Evolutionary conservation across 768 basidiomycete species (phyloP).

Genomic region (Solioccasus polychromus): DNA sequence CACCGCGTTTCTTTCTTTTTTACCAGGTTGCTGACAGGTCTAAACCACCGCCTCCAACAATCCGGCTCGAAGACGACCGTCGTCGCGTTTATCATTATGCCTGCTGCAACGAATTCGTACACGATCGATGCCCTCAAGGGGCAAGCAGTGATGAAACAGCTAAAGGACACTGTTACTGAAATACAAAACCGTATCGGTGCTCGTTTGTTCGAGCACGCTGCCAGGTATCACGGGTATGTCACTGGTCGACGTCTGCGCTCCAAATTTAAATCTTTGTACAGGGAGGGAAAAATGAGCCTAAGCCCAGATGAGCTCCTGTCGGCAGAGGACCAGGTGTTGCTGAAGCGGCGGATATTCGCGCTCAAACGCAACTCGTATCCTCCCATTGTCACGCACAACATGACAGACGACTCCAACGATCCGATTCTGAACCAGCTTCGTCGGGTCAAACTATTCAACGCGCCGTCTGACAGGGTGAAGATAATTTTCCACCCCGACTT

Average conservation of each 20-base stretch:
- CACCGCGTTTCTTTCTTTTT: not conserved
- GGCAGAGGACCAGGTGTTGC: constrained; percentile 87
- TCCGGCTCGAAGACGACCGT: constrained; percentile 75
- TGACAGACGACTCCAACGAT: constrained; percentile 90
- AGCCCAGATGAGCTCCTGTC: constrained; percentile 77
- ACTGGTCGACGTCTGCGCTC: too few species aligned
- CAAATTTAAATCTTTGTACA: too few species aligned
- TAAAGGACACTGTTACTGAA: constrained; percentile 93
- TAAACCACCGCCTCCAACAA: constrained; percentile 63
- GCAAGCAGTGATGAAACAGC: constrained; percentile 95
- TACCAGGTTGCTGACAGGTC: constrained; percentile 27
- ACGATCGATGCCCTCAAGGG: constrained; percentile 96
- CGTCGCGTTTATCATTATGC: constrained; percentile 99
- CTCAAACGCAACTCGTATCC: constrained; percentile 94
- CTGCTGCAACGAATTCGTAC: constrained; percentile 93
- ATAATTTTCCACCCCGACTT: constrained; percentile 99
- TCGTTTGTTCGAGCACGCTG: constrained; percentile 91
- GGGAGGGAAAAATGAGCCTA: constrained; percentile 73
- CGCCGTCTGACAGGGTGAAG: constrained; percentile 87
- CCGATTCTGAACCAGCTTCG: constrained; percentile 95
- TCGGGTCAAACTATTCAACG: constrained; percentile 91
- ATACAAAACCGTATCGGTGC: constrained; percentile 92
- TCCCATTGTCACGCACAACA: constrained; percentile 97
- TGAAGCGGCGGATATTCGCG: constrained; percentile 96
- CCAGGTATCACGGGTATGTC: constrained; percentile 85